Base-by-base conservation (phyloP, 2,329 filamentous ascomycete species). In the Arachnomyces sp. region DNA sequence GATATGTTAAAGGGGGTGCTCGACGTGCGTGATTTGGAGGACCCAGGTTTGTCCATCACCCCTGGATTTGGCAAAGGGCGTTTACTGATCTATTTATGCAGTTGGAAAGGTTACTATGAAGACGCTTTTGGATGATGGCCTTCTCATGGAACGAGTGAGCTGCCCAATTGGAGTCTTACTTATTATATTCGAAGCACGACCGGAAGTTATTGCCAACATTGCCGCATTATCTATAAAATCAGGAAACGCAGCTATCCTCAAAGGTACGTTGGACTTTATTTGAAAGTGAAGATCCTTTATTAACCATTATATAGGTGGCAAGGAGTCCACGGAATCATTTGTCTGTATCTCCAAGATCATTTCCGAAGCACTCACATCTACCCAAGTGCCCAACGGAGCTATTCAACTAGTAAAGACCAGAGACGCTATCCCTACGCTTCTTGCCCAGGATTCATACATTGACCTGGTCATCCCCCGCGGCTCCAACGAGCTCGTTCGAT, bases 191-290 rank as follows among this genome's bases (percentile, higher is more conserved):
- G 92, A 98, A 68, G 92, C 92, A 28, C 84, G 92, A 6, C 92
- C 92, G 5, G 92, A 98, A 67, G 92, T 98, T 49, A 95, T 98
- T 57, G 92, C 90, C 58, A 98, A 98, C 64, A 96, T 98, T 57
- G 88, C 92, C 47, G 86, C 89, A 3, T 74, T 98, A 16, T 89
- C 92, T 29, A 86, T 98, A 65, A 98, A 98, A 63, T 96, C 90
- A 9, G 92, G 88, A 54, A 98, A 98, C 63, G 85, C 92, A 28
- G 92, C 89, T 38, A 96, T 98, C 54, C 72, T 98, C 45, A 98
- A 98, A 73, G 90, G 81, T 75, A 54, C 8, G 46, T 32, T 25
- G n/a, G 12, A 8, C 30, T 16, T 28, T 12, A 14, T 5, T 32
- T 16, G 12, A 14, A 7, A 16, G 7, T 32, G 3, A n/a, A 13